phyloP scores from a whole-genome alignment of 2,329 filamentous ascomycete genomes.

The Furcasterigmium sp. region DNA sequence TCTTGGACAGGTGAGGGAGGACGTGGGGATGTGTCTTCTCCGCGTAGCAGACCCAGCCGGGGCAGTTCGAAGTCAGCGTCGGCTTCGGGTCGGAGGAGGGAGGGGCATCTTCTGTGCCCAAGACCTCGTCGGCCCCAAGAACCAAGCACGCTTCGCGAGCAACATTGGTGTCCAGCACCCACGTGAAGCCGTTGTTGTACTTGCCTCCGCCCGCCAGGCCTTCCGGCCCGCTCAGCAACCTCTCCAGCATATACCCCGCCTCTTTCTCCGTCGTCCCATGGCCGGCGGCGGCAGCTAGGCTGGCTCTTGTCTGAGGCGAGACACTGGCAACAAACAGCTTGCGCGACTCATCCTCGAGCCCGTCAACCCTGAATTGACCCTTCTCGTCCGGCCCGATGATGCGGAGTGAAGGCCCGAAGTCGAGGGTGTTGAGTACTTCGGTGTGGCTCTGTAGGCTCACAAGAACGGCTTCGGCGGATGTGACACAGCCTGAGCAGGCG shows the following conservation, averaged over 20 bases:
- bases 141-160: conserved; percentile 81
- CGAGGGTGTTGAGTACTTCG: conserved; percentile 80
- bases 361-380: conserved; percentile 36
- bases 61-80: conserved; percentile 83
- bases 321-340: conserved; percentile 89
- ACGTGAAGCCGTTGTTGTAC: conserved; percentile 73
- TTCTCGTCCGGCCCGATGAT: conserved; percentile 24
- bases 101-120: conserved; percentile 22
- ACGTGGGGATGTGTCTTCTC: conserved; percentile 97
- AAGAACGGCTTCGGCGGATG: conserved; percentile 93
- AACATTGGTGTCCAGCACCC: conserved; percentile 85
- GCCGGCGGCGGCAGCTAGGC: conserved; percentile 77
- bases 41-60: conserved; percentile 97
- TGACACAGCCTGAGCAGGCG: conserved; percentile 95
- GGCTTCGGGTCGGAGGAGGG: conserved; percentile 35
- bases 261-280: conserved; percentile 64
- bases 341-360: conserved; percentile 53
- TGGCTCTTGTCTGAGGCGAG: conserved; percentile 85
- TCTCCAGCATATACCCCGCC: conserved; percentile 77
- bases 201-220: conserved; percentile 67
- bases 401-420: conserved; percentile 53
- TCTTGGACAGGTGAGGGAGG: conserved; percentile 79
- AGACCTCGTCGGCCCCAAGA: conserved; percentile 68
- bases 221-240: conserved; percentile 65
- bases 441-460: conserved; percentile 90